phyloP scores from a whole-genome alignment of 2,329 filamentous ascomycete species.

The Colletotrichum orchidophilum region DNA sequence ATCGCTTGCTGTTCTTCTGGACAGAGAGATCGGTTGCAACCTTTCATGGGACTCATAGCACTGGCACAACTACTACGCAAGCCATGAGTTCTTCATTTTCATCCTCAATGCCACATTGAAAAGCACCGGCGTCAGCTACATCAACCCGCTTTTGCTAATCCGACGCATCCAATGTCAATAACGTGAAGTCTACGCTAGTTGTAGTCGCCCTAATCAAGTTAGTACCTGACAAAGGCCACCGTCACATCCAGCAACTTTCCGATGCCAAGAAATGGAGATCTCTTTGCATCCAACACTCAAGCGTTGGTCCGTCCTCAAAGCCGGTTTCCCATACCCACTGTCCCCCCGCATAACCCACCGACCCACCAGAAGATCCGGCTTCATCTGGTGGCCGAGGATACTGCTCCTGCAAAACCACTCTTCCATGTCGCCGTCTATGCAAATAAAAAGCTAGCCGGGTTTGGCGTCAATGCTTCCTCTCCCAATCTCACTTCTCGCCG shows the following conservation, averaged over 20 bases:
- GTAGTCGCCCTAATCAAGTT: neutral
- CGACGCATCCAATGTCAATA: neutral
- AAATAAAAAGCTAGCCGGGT: neutral
- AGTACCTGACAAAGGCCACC: neutral
- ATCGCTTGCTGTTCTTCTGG: neutral
- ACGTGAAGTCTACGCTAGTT: neutral
- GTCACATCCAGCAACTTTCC: neutral
- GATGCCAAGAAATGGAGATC: neutral
- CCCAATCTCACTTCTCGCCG: too few relatives aligned
- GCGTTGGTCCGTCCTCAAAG: neutral
- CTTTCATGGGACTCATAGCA: neutral
- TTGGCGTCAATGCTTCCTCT: neutral
- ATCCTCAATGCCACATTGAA: neutral
- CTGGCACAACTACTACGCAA: neutral
- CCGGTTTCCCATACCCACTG: neutral
- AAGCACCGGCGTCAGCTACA: neutral
- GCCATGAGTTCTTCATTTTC: neutral
- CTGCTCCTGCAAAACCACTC: neutral
- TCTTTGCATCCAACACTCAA: neutral
- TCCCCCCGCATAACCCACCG: constrained; percentile 4
- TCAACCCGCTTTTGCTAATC: neutral
- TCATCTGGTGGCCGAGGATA: neutral
- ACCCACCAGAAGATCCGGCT: neutral
- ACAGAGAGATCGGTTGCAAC: neutral
- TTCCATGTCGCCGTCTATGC: constrained; percentile 1